Base-by-base conservation (phyloP, 345 rosid species). In the Abelmoschus esculentus region DNA sequence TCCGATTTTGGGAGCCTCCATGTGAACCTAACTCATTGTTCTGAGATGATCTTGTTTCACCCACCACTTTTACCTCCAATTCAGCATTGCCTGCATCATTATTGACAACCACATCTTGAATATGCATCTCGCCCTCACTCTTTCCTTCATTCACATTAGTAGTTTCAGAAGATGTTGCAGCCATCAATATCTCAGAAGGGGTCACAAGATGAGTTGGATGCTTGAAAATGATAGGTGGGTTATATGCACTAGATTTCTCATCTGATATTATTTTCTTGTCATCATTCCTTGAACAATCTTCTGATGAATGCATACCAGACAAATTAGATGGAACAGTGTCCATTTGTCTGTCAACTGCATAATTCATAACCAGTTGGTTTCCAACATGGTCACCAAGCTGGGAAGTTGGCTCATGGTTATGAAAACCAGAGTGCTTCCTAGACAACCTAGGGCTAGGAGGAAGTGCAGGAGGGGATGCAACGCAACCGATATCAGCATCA, bases 191-290 rank as follows among this genome's bases (percentile, higher is more conserved):
- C 80, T 92, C 96, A 26, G 91, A 83, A 34, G 96, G 98, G 67
- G 97, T 92, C 73, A 92, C 77, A 70, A 90, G 80, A 82, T 87
- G 98, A 72, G 97, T 85, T 69, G 97, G 96, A 69, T 78, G 93
- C 72, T 84, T 89, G 74, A 86, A 90, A 59, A 75, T 73, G 13
- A 76, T 70, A 66, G 87, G 78, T 13, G 79, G 79, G 73, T 80
- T 83, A 67, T 72, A 80, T 29, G 74, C 72, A 38, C 61, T 77
- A 53, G 91, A 79, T 38, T 46, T 78, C 74, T 84, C 89, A 76
- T 79, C 86, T 72, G 79, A 78, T 22, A 72, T 66, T 63, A 75
- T 70, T 73, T 79, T 84, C 63, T 71, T 83, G 42, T 82, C 86
- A 69, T 85, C 81, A 57, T 76, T 83, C 76, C 77, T 86, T 3